Evolutionary conservation across 768 basidiomycete species (phyloP).

Genomic region (Amanita exitialis): DNA sequence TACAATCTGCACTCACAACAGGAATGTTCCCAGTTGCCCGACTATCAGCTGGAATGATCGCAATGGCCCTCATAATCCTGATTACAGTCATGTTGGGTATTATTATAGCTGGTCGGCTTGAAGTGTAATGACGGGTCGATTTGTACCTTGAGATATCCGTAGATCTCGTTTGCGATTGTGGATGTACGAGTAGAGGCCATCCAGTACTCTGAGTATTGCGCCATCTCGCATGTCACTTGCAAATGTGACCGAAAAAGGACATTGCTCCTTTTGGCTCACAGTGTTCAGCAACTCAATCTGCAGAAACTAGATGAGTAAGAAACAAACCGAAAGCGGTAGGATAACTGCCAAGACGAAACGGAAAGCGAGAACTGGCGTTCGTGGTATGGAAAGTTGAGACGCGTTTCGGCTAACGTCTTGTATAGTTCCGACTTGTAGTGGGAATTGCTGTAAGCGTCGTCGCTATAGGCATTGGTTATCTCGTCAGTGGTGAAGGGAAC

Average conservation of each 20-base stretch:
- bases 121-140: background rate
- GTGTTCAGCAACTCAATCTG: background rate
- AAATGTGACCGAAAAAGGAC: background rate
- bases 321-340: background rate
- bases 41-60: slow-evolving; percentile 27
- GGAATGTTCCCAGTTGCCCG: slow-evolving; percentile 50
- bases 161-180: background rate
- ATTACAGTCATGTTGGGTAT: slow-evolving; percentile 34
- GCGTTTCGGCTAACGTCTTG: background rate
- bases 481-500: background rate
- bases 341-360: background rate
- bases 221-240: too few species aligned
- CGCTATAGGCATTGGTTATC: background rate
- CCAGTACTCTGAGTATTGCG: too few species aligned
- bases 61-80: slow-evolving; percentile 26
- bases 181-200: too few species aligned
- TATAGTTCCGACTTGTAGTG: too few species aligned
- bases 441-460: background rate
- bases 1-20: slow-evolving; percentile 38
- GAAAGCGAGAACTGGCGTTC: background rate
- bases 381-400: background rate
- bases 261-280: background rate
- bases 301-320: background rate
- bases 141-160: background rate
- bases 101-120: slow-evolving; percentile 23